These are phyloP conservation scores for Apiospora saccharicola DNA, from an alignment of 2,329 filamentous ascomycete species.

Conservation along the genomic window DNA sequence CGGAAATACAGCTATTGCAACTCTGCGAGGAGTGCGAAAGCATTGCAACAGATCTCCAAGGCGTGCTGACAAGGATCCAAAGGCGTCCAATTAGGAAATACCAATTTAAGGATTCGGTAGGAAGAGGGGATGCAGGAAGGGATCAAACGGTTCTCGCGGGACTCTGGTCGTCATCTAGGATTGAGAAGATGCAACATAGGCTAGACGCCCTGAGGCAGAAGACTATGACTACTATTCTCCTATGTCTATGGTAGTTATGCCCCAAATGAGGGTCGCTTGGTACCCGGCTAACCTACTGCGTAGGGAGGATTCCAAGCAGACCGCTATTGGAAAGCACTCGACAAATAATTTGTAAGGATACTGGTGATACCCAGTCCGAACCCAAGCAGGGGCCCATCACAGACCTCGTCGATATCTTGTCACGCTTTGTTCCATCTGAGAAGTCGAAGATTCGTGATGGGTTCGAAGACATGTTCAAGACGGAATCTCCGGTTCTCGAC, in stretches of 20 bases:
- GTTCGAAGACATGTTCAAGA: not conserved
- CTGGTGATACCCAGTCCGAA: too few relatives aligned
- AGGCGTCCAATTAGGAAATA: too few relatives aligned
- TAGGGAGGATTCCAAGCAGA: not conserved
- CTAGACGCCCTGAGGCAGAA: not conserved
- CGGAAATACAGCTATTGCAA: not conserved
- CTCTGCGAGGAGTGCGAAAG: not conserved
- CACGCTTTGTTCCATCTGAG: not conserved
- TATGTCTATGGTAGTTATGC: not conserved
- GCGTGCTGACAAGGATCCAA: not conserved
- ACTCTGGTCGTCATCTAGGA: not conserved
- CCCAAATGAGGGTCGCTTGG: too few relatives aligned
- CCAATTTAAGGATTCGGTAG: too few relatives aligned
- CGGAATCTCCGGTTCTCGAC: too few relatives aligned
- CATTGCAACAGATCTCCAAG: not conserved
- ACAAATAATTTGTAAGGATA: too few relatives aligned
- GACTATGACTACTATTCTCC: not conserved
- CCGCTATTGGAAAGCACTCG: too few relatives aligned
- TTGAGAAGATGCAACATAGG: not conserved
- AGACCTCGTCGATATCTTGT: not conserved
- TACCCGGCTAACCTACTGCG: rapidly evolving
- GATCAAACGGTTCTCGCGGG: too few relatives aligned
- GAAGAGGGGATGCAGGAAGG: too few relatives aligned
- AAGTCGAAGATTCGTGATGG: not conserved
- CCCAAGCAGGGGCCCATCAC: too few relatives aligned